Conservation (phyloP, 257 asterid genomes). For the Nicotiana obtusifolia region DNA sequence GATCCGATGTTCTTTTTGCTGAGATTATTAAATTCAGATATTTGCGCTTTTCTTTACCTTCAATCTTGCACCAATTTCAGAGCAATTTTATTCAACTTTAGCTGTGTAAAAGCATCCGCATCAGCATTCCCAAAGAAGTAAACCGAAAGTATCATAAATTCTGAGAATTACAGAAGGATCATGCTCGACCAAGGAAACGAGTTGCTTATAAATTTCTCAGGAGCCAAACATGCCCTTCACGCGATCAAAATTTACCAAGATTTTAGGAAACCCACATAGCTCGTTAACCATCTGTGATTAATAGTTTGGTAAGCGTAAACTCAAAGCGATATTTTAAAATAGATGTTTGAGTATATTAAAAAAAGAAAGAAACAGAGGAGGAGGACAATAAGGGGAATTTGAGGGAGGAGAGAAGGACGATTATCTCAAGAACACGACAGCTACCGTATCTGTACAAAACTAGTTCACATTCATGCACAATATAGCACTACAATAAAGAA, state of each 20-base stretch:
- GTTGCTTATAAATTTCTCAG: neutral
- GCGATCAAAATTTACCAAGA: neutral
- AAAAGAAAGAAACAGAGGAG: neutral
- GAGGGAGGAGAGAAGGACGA: neutral
- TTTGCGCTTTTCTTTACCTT: slow-evolving; percentile 29
- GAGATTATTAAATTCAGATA: slow-evolving; percentile 15
- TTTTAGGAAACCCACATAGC: neutral
- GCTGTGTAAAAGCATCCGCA: slow-evolving; percentile 20
- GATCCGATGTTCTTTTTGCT: slow-evolving; percentile 5
- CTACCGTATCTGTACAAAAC: slow-evolving; percentile 5
- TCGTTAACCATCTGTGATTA: neutral
- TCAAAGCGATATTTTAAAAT: neutral
- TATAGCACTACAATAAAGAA: neutral
- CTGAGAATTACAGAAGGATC: neutral
- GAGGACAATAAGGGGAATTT: slow-evolving; percentile 19
- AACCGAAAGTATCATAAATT: slow-evolving; percentile 22
- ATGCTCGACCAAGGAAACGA: neutral
- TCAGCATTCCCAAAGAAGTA: slow-evolving; percentile 18
- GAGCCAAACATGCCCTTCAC: neutral
- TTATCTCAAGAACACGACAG: slow-evolving; percentile 9
- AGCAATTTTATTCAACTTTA: slow-evolving; percentile 18
- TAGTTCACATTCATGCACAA: slow-evolving; percentile 11
- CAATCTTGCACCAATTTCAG: slow-evolving; percentile 27
- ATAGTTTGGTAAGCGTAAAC: neutral
- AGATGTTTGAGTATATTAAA: neutral